Conservation (phyloP, 163 green algal species). For the Scenedesmus sp. region DNA sequence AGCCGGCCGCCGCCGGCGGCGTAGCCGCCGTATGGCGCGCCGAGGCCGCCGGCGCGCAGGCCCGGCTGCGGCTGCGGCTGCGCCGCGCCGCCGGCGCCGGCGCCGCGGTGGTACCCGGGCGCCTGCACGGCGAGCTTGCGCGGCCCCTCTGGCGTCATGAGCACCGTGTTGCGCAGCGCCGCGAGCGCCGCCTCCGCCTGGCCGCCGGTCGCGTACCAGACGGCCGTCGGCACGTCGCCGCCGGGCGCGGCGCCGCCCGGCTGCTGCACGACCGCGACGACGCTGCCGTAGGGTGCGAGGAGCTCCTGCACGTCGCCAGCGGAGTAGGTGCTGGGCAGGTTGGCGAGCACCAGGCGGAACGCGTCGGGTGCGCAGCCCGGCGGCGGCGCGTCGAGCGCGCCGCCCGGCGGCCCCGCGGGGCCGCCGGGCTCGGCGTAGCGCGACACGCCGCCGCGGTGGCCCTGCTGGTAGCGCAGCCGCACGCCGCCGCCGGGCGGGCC, state of each 20-base stretch:
- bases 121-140: conserved; percentile 9
- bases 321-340: conserved; percentile 22
- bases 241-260: not conserved
- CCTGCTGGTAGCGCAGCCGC: not conserved
- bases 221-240: not conserved
- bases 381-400: conserved; percentile 9
- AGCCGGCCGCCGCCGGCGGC: not conserved
- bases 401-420: not conserved
- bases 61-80: not conserved
- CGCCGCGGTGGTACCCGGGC: not conserved
- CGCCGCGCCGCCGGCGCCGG: not conserved
- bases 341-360: conserved; percentile 31
- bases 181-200: conserved; percentile 18
- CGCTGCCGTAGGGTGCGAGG: conserved; percentile 28
- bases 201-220: conserved; percentile 15
- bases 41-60: not conserved
- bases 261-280: conserved; percentile 15
- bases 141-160: conserved; percentile 16
- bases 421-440: no score
- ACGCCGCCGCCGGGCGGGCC: not conserved
- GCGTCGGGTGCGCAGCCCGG: conserved; percentile 17
- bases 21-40: not conserved
- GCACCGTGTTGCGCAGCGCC: conserved; percentile 16
- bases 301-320: conserved; percentile 18
- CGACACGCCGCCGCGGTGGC: not conserved